These are phyloP conservation scores for Suillus luteus DNA, from an alignment of 768 basidiomycete genomes.

Conservation along the genomic window DNA sequence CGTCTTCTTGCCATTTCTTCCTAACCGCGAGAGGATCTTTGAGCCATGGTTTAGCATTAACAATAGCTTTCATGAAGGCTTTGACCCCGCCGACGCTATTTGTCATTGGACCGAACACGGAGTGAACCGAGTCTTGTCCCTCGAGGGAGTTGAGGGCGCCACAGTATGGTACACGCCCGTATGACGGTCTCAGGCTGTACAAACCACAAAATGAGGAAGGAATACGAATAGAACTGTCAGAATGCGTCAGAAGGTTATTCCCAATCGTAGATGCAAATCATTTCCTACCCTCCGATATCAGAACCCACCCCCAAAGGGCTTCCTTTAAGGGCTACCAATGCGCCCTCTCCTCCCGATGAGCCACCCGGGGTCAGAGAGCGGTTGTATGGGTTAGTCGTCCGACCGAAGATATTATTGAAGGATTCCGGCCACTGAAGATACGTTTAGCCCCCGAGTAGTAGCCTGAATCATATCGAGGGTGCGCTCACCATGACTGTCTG, in stretches of 20 bases:
- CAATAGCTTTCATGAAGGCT: slow-evolving; percentile 63
- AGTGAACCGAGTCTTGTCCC: slow-evolving; percentile 72
- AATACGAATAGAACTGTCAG: slow-evolving; percentile 64
- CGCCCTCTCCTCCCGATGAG: slow-evolving; percentile 86
- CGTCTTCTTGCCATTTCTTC: slow-evolving; percentile 62
- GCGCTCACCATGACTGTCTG: slow-evolving; percentile 68
- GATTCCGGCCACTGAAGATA: slow-evolving; percentile 69
- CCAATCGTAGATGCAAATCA: background rate
- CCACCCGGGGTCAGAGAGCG: slow-evolving; percentile 75
- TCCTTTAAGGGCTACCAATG: slow-evolving; percentile 56
- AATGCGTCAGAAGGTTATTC: background rate
- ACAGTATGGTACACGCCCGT: slow-evolving; percentile 68
- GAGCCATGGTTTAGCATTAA: slow-evolving; percentile 63
- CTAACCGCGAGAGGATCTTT: slow-evolving; percentile 59
- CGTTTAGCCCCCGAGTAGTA: background rate
- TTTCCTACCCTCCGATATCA: slow-evolving; percentile 70
- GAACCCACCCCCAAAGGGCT: slow-evolving; percentile 68
- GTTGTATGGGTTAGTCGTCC: slow-evolving; percentile 77
- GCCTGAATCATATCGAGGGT: background rate
- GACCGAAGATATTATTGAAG: slow-evolving; percentile 76
- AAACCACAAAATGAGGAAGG: slow-evolving; percentile 67
- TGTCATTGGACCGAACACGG: slow-evolving; percentile 75
- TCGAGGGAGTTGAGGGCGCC: slow-evolving; percentile 64
- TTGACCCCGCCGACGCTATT: slow-evolving; percentile 61
- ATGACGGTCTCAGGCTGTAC: slow-evolving; percentile 74